A percentile compares a stretch with the other conserved stretches of the same genome.
Evolutionary conservation across 2,329 filamentous ascomycete genomes (phyloP).

Genomic region (Xylariaceae sp.): DNA sequence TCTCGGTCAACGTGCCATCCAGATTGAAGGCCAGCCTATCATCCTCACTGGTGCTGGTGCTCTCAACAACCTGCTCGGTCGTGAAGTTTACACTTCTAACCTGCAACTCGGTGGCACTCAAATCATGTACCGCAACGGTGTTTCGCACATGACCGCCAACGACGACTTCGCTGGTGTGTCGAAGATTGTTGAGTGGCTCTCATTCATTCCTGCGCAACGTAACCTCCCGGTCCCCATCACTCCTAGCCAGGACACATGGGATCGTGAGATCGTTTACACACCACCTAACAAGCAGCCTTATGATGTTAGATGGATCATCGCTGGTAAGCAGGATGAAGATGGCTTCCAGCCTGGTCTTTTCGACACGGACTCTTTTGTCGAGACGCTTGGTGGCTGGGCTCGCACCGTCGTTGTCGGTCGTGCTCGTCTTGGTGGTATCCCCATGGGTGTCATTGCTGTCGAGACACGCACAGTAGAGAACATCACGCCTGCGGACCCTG

Average conservation of each 20-base stretch:
- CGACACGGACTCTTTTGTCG: slow-evolving; percentile 93
- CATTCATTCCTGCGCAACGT: slow-evolving; percentile 94
- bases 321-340: slow-evolving; percentile 76
- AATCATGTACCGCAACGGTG: slow-evolving; percentile 99
- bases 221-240: slow-evolving; percentile 89
- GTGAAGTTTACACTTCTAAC: slow-evolving; percentile 98
- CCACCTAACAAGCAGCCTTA: slow-evolving; percentile 78
- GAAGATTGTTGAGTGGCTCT: slow-evolving; percentile 98
- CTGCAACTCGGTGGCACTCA: slow-evolving; percentile 99
- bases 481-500: slow-evolving; percentile 90
- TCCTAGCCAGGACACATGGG: slow-evolving; percentile 79
- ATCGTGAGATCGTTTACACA: slow-evolving; percentile 84
- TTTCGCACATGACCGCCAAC: slow-evolving; percentile 96
- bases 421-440: slow-evolving; percentile 92
- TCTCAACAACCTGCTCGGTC: slow-evolving; percentile 95
- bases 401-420: slow-evolving; percentile 94
- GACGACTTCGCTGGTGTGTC: slow-evolving; percentile 97
- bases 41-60: slow-evolving; percentile 96
- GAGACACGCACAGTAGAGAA: slow-evolving; percentile 97
- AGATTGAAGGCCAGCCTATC: slow-evolving; percentile 98
- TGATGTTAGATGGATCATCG: slow-evolving; percentile 91
- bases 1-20: slow-evolving; percentile 95
- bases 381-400: slow-evolving; percentile 94
- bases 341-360: slow-evolving; percentile 90
- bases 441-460: slow-evolving; percentile 95